A percentile compares a stretch with the other conserved stretches of the same genome.
Evolutionary conservation across 140 eudicot genomes (phyloP).

Genomic region (Anethum foeniculum): DNA sequence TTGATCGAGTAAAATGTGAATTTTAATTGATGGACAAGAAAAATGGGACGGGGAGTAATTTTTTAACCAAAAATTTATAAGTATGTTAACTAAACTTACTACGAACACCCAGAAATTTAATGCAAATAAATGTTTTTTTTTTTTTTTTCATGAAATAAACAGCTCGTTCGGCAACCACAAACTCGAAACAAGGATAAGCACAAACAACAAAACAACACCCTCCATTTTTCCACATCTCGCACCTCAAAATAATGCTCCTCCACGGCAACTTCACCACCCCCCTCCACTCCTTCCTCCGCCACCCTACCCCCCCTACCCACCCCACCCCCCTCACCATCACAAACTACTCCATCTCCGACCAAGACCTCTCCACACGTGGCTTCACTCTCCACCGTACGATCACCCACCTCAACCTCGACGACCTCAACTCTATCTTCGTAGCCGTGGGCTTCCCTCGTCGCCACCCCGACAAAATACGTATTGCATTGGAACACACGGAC

Average conservation of each 20-base stretch:
- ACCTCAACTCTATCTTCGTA: slow-evolving; percentile 72
- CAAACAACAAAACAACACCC: background rate
- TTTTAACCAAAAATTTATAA: too few relatives aligned
- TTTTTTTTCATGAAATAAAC: background rate
- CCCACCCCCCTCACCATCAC: slow-evolving; percentile 24
- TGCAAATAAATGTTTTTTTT: background rate
- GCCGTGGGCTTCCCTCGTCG: slow-evolving; percentile 93
- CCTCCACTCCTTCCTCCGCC: slow-evolving; percentile 31
- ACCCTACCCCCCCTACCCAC: slow-evolving; percentile 11
- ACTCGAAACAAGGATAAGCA: background rate
- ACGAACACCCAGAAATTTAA: too few relatives aligned
- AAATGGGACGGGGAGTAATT: too few relatives aligned
- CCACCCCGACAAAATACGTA: slow-evolving; percentile 65
- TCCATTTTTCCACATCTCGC: background rate
- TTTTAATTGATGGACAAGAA: too few relatives aligned
- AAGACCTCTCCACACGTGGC: slow-evolving; percentile 61
- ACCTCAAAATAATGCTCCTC: slow-evolving; percentile 41
- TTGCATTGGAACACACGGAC: slow-evolving; percentile 75
- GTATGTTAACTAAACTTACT: too few relatives aligned
- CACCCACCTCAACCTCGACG: slow-evolving; percentile 62
- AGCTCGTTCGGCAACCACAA: background rate
- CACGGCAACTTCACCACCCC: slow-evolving; percentile 34
- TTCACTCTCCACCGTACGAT: slow-evolving; percentile 53
- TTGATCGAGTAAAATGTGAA: too few relatives aligned
- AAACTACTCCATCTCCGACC: slow-evolving; percentile 53